Base-by-base conservation (phyloP, 202 grass and related monocot species). In the Eragrostis tef region DNA sequence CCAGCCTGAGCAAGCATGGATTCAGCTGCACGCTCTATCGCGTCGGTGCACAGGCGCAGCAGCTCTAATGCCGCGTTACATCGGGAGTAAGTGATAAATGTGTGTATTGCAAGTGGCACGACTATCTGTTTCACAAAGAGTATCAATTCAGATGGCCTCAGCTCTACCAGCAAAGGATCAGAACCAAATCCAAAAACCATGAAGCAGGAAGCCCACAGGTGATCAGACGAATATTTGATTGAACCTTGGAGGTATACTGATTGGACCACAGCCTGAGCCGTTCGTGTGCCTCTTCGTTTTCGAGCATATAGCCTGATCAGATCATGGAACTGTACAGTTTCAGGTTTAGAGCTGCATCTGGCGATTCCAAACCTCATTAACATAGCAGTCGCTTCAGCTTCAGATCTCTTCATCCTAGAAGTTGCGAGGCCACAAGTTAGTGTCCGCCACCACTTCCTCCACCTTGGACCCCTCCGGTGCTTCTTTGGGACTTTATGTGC, bases 181-280 rank as follows among this genome's bases (percentile, higher is more conserved):
- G 92, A 91, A 59, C 90, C 90, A 72, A 94, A 93, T 64, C 87
- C 93, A 54, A 99, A 91, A 67, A 86, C 75, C 83, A 99, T 87
- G 71, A 99, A 99, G 85, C 89, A 99, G 61, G 90, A 83, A 77
- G 96, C 90, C 96, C 92, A 99, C 14, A 93, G 77, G 83, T 99
- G 96, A 41, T 99, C 92, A 48, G 86, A 78, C 21, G 82, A 91
- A 74, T 93, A 80, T 71, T 90, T 90, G 70, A 99, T 80, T 11
- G 96, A 99, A 24, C 90, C 89, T 87, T 89, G 89, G 45, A 99
- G 87, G 67, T 84, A 99, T 75, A 93, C 88, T 46, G 96, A 88
- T 66, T 99, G 85, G 71, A 95, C 90, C 20, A 87, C 71, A 25
- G 92, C 67, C 72, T 90, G 96, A 83, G 92, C 87, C 0, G 81